A percentile compares a stretch with the other conserved stretches of the same genome.
phyloP scores from a whole-genome alignment of 352 stramenopile species.

The Hyaloperonospora arabidopsidis region DNA sequence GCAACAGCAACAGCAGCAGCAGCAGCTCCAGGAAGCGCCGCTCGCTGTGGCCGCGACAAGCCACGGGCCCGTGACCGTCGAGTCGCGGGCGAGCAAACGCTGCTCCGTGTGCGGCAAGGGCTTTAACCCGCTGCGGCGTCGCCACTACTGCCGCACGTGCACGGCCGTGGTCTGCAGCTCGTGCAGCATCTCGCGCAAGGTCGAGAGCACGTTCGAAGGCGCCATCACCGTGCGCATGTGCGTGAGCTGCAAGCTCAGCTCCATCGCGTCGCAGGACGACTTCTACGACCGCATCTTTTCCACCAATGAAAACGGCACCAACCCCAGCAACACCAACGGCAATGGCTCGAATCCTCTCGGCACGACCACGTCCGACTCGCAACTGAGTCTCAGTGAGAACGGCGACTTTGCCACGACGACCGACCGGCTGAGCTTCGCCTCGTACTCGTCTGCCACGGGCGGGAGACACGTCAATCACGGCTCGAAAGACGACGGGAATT shows the following conservation, averaged over 20 bases:
- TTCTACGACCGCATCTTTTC: slow-evolving; percentile 81
- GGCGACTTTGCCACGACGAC: slow-evolving; percentile 31
- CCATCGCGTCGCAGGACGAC: slow-evolving; percentile 55
- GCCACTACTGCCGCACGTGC: slow-evolving; percentile 72
- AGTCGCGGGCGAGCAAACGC: slow-evolving; percentile 40
- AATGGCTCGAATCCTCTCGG: slow-evolving; percentile 5
- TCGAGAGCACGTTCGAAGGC: slow-evolving; percentile 44
- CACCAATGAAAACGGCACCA: slow-evolving; percentile 20
- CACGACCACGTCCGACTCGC: slow-evolving; percentile 20
- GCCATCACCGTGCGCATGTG: slow-evolving; percentile 64
- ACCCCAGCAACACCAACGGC: no score
- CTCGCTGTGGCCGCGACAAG: neutral
- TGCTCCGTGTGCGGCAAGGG: slow-evolving; percentile 76
- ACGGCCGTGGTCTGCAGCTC: slow-evolving; percentile 65
- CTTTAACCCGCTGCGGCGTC: slow-evolving; percentile 73
- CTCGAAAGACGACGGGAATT: slow-evolving; percentile 2
- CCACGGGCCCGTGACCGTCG: slow-evolving; percentile 11
- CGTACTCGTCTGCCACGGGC: slow-evolving; percentile 29
- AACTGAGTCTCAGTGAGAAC: slow-evolving; percentile 25
- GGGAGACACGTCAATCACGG: slow-evolving; percentile 31
- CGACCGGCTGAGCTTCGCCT: slow-evolving; percentile 41
- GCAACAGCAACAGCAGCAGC: neutral
- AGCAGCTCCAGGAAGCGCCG: neutral
- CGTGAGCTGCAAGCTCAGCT: slow-evolving; percentile 74
- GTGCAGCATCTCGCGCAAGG: slow-evolving; percentile 71